phyloP scores from a whole-genome alignment of 352 stramenopile species.

The Plasmopara halstedii region DNA sequence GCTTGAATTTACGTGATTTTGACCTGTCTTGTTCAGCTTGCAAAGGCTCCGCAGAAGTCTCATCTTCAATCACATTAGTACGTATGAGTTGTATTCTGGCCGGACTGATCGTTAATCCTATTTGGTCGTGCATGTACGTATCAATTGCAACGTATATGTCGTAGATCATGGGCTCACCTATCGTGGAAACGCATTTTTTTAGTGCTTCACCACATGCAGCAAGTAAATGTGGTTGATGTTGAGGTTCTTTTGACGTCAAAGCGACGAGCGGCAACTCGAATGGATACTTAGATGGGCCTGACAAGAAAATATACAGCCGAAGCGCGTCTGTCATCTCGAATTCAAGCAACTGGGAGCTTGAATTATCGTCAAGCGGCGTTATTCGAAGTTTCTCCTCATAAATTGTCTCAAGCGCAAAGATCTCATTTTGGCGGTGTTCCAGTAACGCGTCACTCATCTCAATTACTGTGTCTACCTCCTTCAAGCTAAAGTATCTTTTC shows the following conservation, averaged over 20 bases:
- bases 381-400: conserved; percentile 65
- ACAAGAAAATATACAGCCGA: conserved; percentile 49
- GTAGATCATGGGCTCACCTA: conserved; percentile 79
- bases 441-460: conserved; percentile 24
- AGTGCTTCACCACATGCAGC: conserved; percentile 37
- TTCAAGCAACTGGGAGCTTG: conserved; percentile 24
- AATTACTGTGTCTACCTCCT: conserved; percentile 8
- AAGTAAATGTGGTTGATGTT: conserved; percentile 36
- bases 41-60: conserved; percentile 2
- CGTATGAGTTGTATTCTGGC: conserved; percentile 32
- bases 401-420: conserved; percentile 76
- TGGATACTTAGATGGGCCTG: conserved; percentile 51
- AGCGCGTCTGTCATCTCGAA: conserved; percentile 44
- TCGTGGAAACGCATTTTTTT: conserved; percentile 35
- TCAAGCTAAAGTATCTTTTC: conserved; percentile 31
- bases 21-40: conserved; percentile 1
- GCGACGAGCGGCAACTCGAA: conserved; percentile 61
- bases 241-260: conserved; percentile 31
- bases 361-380: conserved; percentile 13
- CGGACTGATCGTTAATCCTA: conserved; percentile 15
- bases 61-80: conserved; percentile 4
- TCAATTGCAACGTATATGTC: conserved; percentile 69
- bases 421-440: conserved; percentile 56
- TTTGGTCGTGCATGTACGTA: conserved; percentile 32
- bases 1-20: conserved; percentile 16